phyloP scores from a whole-genome alignment of 805 yeast genomes.

The Hanseniaspora nectarophila region DNA sequence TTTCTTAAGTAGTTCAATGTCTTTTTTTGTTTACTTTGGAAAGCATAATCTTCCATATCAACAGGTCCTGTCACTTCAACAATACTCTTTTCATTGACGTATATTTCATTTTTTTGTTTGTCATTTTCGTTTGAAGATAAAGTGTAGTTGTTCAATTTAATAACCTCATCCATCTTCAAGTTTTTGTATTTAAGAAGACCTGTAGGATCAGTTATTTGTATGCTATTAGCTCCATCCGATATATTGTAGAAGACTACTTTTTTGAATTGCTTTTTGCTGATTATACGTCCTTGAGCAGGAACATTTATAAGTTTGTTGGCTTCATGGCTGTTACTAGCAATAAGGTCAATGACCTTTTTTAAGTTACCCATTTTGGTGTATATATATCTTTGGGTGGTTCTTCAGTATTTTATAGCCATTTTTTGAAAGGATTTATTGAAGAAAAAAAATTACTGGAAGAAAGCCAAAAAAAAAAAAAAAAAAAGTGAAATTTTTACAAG shows the following conservation, averaged over 20 bases:
- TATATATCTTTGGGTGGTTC: neutral
- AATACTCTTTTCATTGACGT: neutral
- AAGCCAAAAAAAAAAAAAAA: neutral
- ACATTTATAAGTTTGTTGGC: slow-evolving; percentile 14
- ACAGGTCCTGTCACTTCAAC: slow-evolving; percentile 26
- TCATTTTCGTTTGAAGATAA: slow-evolving; percentile 26
- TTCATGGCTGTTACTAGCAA: neutral
- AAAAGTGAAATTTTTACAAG: too few species aligned
- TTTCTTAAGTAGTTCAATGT: slow-evolving; percentile 51
- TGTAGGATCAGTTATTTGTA: slow-evolving; percentile 36
- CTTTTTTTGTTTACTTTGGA: slow-evolving; percentile 66
- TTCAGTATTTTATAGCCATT: neutral
- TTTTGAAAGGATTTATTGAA: neutral
- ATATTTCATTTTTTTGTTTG: slow-evolving; percentile 36
- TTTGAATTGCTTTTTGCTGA: slow-evolving; percentile 58
- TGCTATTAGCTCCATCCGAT: slow-evolving; percentile 60
- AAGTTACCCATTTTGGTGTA: neutral
- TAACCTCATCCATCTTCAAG: slow-evolving; percentile 39
- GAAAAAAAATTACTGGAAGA: neutral
- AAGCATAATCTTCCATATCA: slow-evolving; percentile 55
- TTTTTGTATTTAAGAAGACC: slow-evolving; percentile 21
- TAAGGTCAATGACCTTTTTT: neutral
- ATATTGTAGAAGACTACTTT: slow-evolving; percentile 70
- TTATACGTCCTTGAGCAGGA: slow-evolving; percentile 59
- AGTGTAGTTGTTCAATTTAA: slow-evolving; percentile 23